Percentiles rank a stretch among this genome's conserved stretches.
phyloP scores from a whole-genome alignment of 1,284 basidiomycete species.

The Inonotus obliquus region DNA sequence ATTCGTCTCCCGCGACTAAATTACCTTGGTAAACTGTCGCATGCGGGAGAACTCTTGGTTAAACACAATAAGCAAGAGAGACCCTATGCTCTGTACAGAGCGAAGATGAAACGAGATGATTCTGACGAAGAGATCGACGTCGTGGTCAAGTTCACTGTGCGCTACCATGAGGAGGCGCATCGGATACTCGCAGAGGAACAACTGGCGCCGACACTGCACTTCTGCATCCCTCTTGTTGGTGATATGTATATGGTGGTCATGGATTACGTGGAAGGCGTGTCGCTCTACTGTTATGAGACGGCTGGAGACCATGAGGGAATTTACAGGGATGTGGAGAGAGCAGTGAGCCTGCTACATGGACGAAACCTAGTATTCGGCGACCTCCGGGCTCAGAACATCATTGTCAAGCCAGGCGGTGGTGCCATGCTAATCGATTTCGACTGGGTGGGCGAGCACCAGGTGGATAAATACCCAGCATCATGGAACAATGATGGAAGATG shows the following conservation, averaged over 20 bases:
- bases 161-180: neutral
- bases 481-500: neutral
- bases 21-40: neutral
- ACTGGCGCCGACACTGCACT: neutral
- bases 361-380: no score
- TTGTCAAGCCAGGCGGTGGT: neutral
- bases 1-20: no score
- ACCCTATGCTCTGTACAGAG: neutral
- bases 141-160: neutral
- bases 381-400: no score
- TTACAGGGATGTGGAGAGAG: no score
- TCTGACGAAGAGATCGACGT: neutral
- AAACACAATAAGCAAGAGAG: neutral
- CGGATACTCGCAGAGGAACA: neutral
- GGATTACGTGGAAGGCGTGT: no score
- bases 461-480: neutral
- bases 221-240: no score
- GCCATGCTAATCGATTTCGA: neutral
- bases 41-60: neutral
- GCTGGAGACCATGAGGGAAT: no score
- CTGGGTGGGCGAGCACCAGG: neutral
- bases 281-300: no score
- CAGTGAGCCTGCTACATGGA: no score
- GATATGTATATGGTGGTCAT: no score
- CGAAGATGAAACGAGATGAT: neutral